Percentiles rank a stretch among this genome's conserved stretches.
These are phyloP conservation scores for Pseudogymnoascus sp. DNA, from an alignment of 2,329 filamentous ascomycete genomes.

Conservation along the genomic window DNA sequence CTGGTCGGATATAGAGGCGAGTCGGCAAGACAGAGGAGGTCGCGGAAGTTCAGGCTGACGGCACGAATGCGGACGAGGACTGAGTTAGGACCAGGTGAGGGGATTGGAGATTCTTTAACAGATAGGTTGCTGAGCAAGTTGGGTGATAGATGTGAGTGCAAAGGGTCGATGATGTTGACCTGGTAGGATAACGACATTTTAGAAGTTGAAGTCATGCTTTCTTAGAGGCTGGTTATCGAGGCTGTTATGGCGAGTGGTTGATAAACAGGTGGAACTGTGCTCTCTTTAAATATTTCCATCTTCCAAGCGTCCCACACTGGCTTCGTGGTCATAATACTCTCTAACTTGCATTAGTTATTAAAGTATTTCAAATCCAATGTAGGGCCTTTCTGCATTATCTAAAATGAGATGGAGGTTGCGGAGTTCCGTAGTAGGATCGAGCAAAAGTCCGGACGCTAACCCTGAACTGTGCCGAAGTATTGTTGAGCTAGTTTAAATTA, in stretches of 20 bases:
- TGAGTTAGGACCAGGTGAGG: conserved; percentile 42
- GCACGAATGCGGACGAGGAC: conserved; percentile 26
- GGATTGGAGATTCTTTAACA: conserved; percentile 37
- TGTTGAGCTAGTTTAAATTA: too few species aligned
- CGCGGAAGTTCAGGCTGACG: conserved; percentile 24
- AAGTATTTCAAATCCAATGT: background rate
- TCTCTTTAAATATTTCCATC: background rate
- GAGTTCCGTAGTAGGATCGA: background rate
- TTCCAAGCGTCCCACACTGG: background rate
- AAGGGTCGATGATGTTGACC: background rate
- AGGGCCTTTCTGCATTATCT: background rate
- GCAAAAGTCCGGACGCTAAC: background rate
- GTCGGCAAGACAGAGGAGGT: conserved; percentile 16
- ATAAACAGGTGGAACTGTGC: background rate
- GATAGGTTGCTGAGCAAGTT: conserved; percentile 41
- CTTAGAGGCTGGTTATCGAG: background rate
- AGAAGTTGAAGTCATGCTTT: background rate
- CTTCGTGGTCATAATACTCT: background rate
- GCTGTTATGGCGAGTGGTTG: background rate
- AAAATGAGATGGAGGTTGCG: background rate
- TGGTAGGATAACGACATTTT: background rate
- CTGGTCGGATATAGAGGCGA: conserved; percentile 15
- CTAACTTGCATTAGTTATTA: background rate
- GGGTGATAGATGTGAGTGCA: background rate
- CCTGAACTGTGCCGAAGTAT: too few species aligned